Base-by-base conservation (phyloP, 805 yeast genomes). In the Candida yuanshanica region DNA sequence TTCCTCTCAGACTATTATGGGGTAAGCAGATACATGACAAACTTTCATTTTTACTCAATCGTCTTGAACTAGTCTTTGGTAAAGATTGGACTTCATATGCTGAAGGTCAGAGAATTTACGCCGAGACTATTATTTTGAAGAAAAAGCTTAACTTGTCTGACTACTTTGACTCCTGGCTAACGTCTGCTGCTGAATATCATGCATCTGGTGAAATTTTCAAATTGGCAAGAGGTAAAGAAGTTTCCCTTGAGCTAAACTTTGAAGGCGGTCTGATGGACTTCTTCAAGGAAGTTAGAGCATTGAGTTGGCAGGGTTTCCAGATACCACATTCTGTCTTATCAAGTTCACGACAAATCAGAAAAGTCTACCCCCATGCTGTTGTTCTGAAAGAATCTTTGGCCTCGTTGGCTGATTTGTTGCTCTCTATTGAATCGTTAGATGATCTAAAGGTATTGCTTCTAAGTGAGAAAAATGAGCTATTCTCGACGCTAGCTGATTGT, bases 91-190 rank as follows among this genome's bases (percentile, higher is more conserved):
- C 58, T 17, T 61, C 68, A 9, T 77, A 75, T 43, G 73, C 81
- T 2, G 88, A 81, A 39, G 96, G 96, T 0, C 72, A 70, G 39
- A 75, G 72, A 45, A 72, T 91, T 1, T 64, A 72, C 10, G 57
- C 65, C 2, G 85, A 77, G 44, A 68, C 76, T 20, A 49, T 56
- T 2, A 58, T 64, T 0, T 65, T 84, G 36, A 51, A 66, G n/a
- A 59, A 65, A 20, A 74, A 70, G 36, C 58, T 79, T 10, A 66
- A 81, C 37, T 54, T 77, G 0, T 59, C 68, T 21, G 44, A 41
- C 0, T 49, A 73, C 0, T 72, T 70, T 38, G 59, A 66, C 0
- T 52, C 56, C 2, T 88, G 95, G 93, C 37, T 74, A 0, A 38
- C 45, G 1, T 51, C 59, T 2, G 56, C 62, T 5, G 33, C 56